A percentile compares a stretch with the other conserved stretches of the same genome.
phyloP scores from a whole-genome alignment of 2,329 filamentous ascomycete genomes.

The Microcyclosporella mali region DNA sequence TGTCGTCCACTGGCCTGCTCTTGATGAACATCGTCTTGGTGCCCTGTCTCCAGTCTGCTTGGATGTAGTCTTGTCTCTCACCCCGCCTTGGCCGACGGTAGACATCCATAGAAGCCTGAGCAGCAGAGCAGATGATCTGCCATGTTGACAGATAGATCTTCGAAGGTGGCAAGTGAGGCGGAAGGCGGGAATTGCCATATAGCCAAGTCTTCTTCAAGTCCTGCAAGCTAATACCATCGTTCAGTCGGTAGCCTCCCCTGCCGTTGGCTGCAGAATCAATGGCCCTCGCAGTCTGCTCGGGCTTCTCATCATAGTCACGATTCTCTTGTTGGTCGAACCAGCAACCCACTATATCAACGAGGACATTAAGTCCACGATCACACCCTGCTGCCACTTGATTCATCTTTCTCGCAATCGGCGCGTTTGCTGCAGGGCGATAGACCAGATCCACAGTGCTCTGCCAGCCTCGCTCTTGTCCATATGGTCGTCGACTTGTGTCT shows the following conservation, averaged over 20 bases:
- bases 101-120: slow-evolving; percentile 68
- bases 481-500: slow-evolving; percentile 5
- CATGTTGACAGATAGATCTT: slow-evolving; percentile 68
- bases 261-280: neutral
- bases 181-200: slow-evolving; percentile 71
- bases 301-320: slow-evolving; percentile 42
- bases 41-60: slow-evolving; percentile 65
- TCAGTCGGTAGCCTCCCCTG: neutral
- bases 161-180: slow-evolving; percentile 60
- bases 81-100: slow-evolving; percentile 59
- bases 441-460: slow-evolving; percentile 13
- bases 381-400: slow-evolving; percentile 42
- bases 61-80: slow-evolving; percentile 63
- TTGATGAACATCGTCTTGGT: slow-evolving; percentile 83
- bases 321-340: slow-evolving; percentile 59
- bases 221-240: slow-evolving; percentile 10
- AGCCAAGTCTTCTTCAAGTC: slow-evolving; percentile 59
- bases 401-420: slow-evolving; percentile 22
- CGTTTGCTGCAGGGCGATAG: slow-evolving; percentile 7
- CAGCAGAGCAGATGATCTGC: slow-evolving; percentile 70
- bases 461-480: slow-evolving; percentile 11
- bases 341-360: too few relatives aligned
- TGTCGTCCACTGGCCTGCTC: slow-evolving; percentile 69
- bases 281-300: neutral
- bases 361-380: slow-evolving; percentile 52